Evolutionary conservation across 1,139 yeast species (phyloP).

Genomic region (Saccharomyces hybrid): DNA sequence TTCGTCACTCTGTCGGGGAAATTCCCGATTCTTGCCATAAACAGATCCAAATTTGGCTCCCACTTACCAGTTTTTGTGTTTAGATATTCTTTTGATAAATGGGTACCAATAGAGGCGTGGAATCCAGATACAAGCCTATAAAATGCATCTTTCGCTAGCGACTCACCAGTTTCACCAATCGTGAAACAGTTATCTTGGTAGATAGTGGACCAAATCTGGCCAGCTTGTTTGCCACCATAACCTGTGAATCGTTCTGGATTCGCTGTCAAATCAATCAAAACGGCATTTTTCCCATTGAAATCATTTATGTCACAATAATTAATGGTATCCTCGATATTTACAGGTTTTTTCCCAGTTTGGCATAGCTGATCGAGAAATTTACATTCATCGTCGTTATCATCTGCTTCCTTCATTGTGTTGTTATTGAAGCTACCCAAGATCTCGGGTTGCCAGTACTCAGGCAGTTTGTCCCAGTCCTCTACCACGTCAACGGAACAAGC

Average conservation of each 20-base stretch:
- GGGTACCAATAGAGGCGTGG: constrained; percentile 95
- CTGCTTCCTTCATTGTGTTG: constrained; percentile 36
- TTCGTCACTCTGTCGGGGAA: constrained; percentile 85
- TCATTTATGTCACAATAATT: constrained; percentile 45
- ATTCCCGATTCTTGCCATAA: constrained; percentile 84
- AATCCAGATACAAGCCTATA: constrained; percentile 83
- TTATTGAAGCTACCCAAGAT: constrained; percentile 55
- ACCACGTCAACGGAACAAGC: constrained; percentile 89
- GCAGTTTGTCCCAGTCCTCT: constrained; percentile 57
- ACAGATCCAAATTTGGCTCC: constrained; percentile 74
- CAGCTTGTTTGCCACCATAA: constrained; percentile 86
- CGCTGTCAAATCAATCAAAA: constrained; percentile 74
- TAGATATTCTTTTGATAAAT: constrained; percentile 78
- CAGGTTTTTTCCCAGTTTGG: constrained; percentile 12
- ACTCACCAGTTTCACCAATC: constrained; percentile 43
- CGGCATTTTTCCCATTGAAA: constrained; percentile 43
- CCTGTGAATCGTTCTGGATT: constrained; percentile 98
- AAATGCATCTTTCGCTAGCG: constrained; percentile 80
- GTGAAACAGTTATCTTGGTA: constrained; percentile 87
- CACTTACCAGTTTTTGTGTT: constrained; percentile 68
- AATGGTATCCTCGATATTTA: constrained; percentile 24
- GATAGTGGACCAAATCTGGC: constrained; percentile 88
- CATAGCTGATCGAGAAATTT: constrained; percentile 31
- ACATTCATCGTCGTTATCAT: constrained; percentile 25
- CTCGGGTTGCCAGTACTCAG: constrained; percentile 68